Evolutionary conservation across 2,329 filamentous ascomycete species (phyloP).

Genomic region (Berkeleyomyces basicola): DNA sequence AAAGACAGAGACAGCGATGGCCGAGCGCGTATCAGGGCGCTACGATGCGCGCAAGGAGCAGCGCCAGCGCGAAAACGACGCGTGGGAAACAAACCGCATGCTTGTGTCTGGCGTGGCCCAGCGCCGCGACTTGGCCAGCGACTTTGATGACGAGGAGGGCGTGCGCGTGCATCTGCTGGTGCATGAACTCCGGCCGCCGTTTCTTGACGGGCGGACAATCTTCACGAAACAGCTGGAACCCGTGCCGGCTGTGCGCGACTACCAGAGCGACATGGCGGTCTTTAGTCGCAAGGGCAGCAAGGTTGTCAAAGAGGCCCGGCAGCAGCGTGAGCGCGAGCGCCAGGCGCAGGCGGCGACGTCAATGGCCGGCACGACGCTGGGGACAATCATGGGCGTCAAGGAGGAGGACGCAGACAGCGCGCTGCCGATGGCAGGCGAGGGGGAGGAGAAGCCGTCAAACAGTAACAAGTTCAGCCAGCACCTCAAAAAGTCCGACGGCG

Average conservation of each 20-base stretch:
- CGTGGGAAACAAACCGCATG: constrained; percentile 98
- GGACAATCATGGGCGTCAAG: constrained; percentile 90
- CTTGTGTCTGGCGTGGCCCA: constrained; percentile 91
- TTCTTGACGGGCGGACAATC: constrained; percentile 83
- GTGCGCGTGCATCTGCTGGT: constrained; percentile 81
- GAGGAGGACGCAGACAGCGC: constrained; percentile 86
- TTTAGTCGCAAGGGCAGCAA: constrained; percentile 91
- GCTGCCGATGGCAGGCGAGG: constrained; percentile 56
- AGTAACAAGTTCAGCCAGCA: constrained; percentile 73
- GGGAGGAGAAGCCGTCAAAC: constrained; percentile 27
- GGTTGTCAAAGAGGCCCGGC: constrained; percentile 78
- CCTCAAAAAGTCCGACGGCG: constrained; percentile 70
- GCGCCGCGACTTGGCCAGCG: constrained; percentile 59
- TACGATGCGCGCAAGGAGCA: constrained; percentile 57
- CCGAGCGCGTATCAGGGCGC: constrained; percentile 64
- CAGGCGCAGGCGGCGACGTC: constrained; percentile 93
- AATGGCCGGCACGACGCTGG: constrained; percentile 75
- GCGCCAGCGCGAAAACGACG: constrained; percentile 86
- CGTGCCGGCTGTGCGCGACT: constrained; percentile 78
- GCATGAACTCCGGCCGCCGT: constrained; percentile 85
- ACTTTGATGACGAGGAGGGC: constrained; percentile 83
- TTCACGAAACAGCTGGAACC: constrained; percentile 97
- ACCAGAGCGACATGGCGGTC: constrained; percentile 96
- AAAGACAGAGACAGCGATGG: constrained; percentile 59
- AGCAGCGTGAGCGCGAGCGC: constrained; percentile 82